These are phyloP conservation scores for Volvox carteri DNA, from an alignment of 163 green algal genomes.

Conservation along the genomic window DNA sequence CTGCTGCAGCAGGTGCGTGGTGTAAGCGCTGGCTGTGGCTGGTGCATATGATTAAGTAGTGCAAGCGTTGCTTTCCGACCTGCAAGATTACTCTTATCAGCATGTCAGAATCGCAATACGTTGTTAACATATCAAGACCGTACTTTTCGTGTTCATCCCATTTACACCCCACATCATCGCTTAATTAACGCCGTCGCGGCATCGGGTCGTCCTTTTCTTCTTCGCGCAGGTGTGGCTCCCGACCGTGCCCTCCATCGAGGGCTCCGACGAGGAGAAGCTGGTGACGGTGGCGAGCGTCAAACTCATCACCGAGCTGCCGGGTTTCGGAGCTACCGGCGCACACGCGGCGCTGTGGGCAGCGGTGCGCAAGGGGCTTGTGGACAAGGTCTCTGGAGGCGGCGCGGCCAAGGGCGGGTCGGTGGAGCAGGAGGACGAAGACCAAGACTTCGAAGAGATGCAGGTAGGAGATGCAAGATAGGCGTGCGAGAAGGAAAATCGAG, in stretches of 20 bases:
- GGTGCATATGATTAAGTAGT: no score
- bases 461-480: neutral
- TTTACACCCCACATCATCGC: no score
- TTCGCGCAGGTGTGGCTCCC: slow-evolving; percentile 75
- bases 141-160: no score
- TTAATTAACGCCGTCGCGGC: no score
- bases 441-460: slow-evolving; percentile 55
- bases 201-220: no score
- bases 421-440: slow-evolving; percentile 49
- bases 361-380: slow-evolving; percentile 62
- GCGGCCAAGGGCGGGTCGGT: neutral
- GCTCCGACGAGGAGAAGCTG: slow-evolving; percentile 76
- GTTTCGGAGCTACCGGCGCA: slow-evolving; percentile 44
- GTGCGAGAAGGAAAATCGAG: no score
- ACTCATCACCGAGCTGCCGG: slow-evolving; percentile 71
- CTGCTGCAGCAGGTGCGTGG: slow-evolving; percentile 79
- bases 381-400: slow-evolving; percentile 61
- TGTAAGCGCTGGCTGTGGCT: no score
- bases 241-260: slow-evolving; percentile 63
- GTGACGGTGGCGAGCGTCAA: slow-evolving; percentile 76
- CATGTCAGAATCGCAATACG: no score
- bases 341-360: slow-evolving; percentile 62
- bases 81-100: no score
- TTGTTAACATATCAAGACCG: no score
- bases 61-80: no score